Conservation (phyloP, 2,329 filamentous ascomycete species). For the Paramyrothecium roridum region DNA sequence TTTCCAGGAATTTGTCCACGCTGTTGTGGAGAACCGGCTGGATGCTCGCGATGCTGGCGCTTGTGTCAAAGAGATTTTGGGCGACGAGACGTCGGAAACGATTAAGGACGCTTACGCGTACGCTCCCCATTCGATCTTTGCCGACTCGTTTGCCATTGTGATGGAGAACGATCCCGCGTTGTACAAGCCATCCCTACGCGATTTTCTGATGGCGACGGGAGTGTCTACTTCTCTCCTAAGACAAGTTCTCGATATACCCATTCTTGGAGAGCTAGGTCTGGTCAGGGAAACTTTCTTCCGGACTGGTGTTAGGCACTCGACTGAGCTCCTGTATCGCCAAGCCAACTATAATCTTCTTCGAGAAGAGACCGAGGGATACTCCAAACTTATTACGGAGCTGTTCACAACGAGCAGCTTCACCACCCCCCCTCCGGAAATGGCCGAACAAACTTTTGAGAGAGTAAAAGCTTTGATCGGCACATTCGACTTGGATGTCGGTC, state of each 20-base stretch:
- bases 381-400: constrained; percentile 91
- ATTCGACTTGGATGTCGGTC: constrained; percentile 93
- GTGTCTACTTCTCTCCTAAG: constrained; percentile 74
- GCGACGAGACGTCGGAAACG: constrained; percentile 48
- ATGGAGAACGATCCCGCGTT: constrained; percentile 63
- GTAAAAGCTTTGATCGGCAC: constrained; percentile 95
- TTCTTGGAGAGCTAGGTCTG: constrained; percentile 73
- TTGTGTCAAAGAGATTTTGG: constrained; percentile 71
- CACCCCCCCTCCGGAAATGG: constrained; percentile 70
- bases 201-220: constrained; percentile 68
- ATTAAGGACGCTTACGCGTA: constrained; percentile 49
- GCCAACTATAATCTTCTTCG: constrained; percentile 94
- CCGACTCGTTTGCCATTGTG: constrained; percentile 79
- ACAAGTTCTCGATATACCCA: constrained; percentile 73
- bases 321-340: constrained; percentile 90
- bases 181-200: constrained; percentile 51
- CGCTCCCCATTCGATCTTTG: constrained; percentile 68
- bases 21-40: constrained; percentile 68
- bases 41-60: constrained; percentile 66
- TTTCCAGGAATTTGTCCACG: constrained; percentile 81
- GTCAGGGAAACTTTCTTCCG: constrained; percentile 82
- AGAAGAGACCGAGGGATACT: constrained; percentile 95
- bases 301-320: constrained; percentile 83
- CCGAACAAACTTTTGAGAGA: constrained; percentile 82
- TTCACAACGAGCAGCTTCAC: constrained; percentile 82